Conservation (phyloP, 768 basidiomycete species). For the Paxillus rubicundulus region DNA sequence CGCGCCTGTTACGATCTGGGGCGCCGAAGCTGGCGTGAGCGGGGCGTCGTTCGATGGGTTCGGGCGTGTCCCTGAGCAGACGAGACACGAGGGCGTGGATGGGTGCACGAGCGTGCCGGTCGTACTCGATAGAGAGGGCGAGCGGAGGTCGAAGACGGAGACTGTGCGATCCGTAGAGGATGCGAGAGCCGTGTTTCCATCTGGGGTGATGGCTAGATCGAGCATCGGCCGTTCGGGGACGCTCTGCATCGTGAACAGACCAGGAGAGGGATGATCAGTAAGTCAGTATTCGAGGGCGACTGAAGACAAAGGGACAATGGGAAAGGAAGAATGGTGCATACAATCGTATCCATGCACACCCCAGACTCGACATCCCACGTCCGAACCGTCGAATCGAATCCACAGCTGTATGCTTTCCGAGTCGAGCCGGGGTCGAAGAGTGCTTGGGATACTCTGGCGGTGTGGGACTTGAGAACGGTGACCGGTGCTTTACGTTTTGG, state of each 20-base stretch:
- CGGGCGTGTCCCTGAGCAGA: conserved; percentile 12
- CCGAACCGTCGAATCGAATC: conserved; percentile 88
- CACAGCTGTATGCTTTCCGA: conserved; percentile 65
- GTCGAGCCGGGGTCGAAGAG: conserved; percentile 47
- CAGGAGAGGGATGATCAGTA: neutral
- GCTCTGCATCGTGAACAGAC: no score
- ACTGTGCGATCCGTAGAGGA: conserved; percentile 76
- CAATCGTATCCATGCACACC: conserved; percentile 67
- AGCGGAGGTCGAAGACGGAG: conserved; percentile 66
- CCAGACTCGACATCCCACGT: conserved; percentile 85
- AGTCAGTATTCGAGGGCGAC: neutral
- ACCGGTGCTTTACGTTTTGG: conserved; percentile 65
- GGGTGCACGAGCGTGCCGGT: conserved; percentile 54
- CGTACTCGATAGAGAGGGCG: conserved; percentile 36
- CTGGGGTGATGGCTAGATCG: conserved; percentile 49
- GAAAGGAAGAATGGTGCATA: conserved; percentile 40
- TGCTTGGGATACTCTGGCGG: conserved; percentile 73
- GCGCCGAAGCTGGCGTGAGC: conserved; percentile 7
- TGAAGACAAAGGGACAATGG: no score
- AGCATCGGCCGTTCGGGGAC: conserved; percentile 76
- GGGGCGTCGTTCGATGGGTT: neutral
- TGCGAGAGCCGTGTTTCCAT: conserved; percentile 49
- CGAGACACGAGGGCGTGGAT: conserved; percentile 66
- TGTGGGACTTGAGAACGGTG: conserved; percentile 79
- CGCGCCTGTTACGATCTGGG: conserved; percentile 67